Percentiles rank a stretch among this genome's conserved stretches.
phyloP scores from a whole-genome alignment of 1,139 yeast genomes.

The Barnettozyma hawaiiensis region DNA sequence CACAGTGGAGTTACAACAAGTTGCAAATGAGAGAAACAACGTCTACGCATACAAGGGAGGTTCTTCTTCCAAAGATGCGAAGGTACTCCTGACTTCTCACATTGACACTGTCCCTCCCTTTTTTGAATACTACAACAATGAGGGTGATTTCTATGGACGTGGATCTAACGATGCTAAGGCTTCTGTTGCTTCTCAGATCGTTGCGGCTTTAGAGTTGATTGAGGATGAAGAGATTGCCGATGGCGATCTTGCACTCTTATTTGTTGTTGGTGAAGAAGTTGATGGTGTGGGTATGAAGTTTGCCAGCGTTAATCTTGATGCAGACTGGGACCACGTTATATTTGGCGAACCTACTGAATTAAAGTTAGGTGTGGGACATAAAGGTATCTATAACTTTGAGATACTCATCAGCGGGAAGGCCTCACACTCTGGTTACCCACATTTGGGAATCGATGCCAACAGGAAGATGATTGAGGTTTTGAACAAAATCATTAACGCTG shows the following conservation, averaged over 20 bases:
- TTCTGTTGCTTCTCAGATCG: constrained; percentile 58
- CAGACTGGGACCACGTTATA: constrained; percentile 54
- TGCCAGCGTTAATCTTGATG: constrained; percentile 37
- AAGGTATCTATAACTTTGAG: constrained; percentile 44
- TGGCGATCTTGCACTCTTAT: constrained; percentile 55
- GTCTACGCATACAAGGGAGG: constrained; percentile 52
- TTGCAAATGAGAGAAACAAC: constrained; percentile 38
- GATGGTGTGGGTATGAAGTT: constrained; percentile 56
- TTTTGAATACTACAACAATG: constrained; percentile 46
- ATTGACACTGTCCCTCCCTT: constrained; percentile 72
- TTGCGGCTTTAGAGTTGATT: constrained; percentile 44
- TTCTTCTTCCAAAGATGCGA: constrained; percentile 38
- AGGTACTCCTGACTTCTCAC: constrained; percentile 54
- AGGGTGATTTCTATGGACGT: constrained; percentile 51
- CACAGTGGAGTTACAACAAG: constrained; percentile 44
- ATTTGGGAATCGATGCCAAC: constrained; percentile 59
- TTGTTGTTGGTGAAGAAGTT: constrained; percentile 66
- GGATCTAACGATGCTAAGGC: constrained; percentile 69
- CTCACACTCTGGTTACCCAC: constrained; percentile 68
- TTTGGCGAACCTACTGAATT: constrained; percentile 75
- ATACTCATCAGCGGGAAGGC: constrained; percentile 51
- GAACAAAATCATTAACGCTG: constrained; percentile 31
- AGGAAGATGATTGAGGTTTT: constrained; percentile 50
- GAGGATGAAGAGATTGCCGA: constrained; percentile 30
- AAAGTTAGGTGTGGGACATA: constrained; percentile 66